Percentiles rank a stretch among this genome's conserved stretches.
Evolutionary conservation across 208 protist species (phyloP).

Genomic region (Acanthamoeba triangularis): DNA sequence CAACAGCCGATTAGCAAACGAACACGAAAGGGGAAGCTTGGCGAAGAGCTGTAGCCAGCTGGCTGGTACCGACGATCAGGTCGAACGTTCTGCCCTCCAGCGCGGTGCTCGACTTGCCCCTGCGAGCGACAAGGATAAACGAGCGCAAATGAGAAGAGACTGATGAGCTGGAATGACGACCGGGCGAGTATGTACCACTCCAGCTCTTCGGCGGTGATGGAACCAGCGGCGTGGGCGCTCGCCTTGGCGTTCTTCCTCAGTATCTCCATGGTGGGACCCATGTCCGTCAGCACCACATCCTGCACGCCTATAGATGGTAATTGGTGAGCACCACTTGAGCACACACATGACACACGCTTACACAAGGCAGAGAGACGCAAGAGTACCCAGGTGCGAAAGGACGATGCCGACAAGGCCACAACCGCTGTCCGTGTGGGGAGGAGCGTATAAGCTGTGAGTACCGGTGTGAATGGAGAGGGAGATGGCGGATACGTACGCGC

Average conservation of each 20-base stretch:
- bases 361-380: not conserved
- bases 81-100: not conserved
- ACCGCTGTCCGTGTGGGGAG: not conserved
- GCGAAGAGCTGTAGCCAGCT: not conserved
- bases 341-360: not conserved
- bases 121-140: not conserved
- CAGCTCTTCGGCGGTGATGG: conserved; percentile 48
- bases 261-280: conserved; percentile 64
- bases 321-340: not conserved
- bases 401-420: conserved; percentile 71
- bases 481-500: not conserved
- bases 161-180: not conserved
- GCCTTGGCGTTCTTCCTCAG: conserved; percentile 30
- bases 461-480: not conserved
- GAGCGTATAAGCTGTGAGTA: too few relatives aligned
- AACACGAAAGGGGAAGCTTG: not conserved
- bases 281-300: conserved; percentile 63
- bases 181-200: not conserved
- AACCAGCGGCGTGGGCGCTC: not conserved
- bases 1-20: not conserved
- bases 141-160: not conserved
- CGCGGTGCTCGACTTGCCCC: not conserved
- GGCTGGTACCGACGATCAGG: not conserved
- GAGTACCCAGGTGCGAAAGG: conserved; percentile 3
- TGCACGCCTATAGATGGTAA: not conserved